Conservation (phyloP, 2,329 filamentous ascomycete genomes). For the Microdochium bolleyi region DNA sequence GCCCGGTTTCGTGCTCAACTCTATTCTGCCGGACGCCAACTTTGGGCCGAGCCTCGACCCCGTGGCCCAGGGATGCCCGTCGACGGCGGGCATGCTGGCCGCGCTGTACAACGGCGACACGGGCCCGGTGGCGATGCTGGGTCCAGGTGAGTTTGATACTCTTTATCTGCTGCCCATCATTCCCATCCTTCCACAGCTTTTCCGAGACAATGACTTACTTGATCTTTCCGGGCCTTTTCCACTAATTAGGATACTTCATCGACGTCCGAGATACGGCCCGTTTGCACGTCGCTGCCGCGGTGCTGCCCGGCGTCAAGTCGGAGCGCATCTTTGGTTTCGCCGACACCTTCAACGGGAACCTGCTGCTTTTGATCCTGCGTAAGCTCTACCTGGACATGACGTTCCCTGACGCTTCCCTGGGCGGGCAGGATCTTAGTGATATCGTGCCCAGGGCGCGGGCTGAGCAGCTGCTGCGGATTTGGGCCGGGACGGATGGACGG, state of each 20-base stretch:
- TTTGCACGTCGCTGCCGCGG: conserved; percentile 42
- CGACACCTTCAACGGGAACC: conserved; percentile 34
- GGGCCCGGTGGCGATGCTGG: conserved; percentile 1
- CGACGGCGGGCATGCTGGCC: conserved; percentile 4
- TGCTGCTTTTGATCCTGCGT: conserved; percentile 21
- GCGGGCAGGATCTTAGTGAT: conserved; percentile 5
- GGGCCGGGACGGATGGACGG: conserved; percentile 12
- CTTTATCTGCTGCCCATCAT: too few species aligned
- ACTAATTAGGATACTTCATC: conserved; percentile 29
- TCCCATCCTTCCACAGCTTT: too few species aligned
- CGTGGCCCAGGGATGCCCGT: conserved; percentile 8
- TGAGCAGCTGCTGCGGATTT: conserved; percentile 10
- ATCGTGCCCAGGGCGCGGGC: conserved; percentile 10
- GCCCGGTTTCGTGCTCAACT: conserved; percentile 9
- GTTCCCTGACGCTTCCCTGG: conserved; percentile 7
- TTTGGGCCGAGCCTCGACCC: conserved; percentile 10
- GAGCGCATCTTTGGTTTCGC: conserved; percentile 49
- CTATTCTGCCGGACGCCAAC: conserved; percentile 12
- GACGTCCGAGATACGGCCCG: conserved; percentile 39
- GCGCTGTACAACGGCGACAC: conserved; percentile 5
- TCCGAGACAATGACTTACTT: too few species aligned
- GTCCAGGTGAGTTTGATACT: conserved; percentile 8
- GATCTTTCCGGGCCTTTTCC: too few species aligned
- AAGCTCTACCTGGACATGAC: conserved; percentile 7
- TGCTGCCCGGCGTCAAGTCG: conserved; percentile 32